Conservation (phyloP, 768 basidiomycete species). For the Rhodocollybia butyracea region DNA sequence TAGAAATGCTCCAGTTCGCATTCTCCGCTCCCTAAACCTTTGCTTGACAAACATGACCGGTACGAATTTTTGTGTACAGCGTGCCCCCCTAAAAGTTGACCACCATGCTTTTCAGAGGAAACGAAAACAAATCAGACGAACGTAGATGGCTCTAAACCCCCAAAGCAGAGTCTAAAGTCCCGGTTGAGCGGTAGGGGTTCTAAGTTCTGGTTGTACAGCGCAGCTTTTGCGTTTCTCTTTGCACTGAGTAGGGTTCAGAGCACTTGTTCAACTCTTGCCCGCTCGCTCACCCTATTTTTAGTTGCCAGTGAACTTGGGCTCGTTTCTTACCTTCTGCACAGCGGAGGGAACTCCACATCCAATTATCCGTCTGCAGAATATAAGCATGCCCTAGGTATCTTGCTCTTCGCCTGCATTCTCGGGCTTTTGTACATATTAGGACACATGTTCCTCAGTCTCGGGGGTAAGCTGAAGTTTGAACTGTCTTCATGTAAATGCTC, state of each 20-base stretch:
- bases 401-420: constrained; percentile 23
- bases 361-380: constrained; percentile 26
- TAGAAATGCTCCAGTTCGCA: too few relatives aligned
- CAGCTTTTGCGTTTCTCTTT: constrained; percentile 24
- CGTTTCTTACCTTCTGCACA: constrained; percentile 28
- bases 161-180: too few relatives aligned
- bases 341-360: constrained; percentile 20
- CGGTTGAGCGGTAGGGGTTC: too few relatives aligned
- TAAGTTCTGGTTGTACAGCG: constrained; percentile 15
- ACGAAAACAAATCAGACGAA: too few relatives aligned
- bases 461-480: constrained; percentile 17
- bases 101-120: too few relatives aligned
- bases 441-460: constrained; percentile 22
- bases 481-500: neutral
- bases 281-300: neutral
- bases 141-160: too few relatives aligned
- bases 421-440: constrained; percentile 22
- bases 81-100: too few relatives aligned
- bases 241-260: constrained; percentile 24
- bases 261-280: neutral
- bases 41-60: too few relatives aligned
- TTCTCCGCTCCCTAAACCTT: too few relatives aligned
- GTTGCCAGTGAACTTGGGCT: constrained; percentile 25
- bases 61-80: too few relatives aligned
- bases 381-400: constrained; percentile 26